These are phyloP conservation scores for Phytophthora idaei DNA, from an alignment of 352 stramenopile genomes.

Conservation along the genomic window DNA sequence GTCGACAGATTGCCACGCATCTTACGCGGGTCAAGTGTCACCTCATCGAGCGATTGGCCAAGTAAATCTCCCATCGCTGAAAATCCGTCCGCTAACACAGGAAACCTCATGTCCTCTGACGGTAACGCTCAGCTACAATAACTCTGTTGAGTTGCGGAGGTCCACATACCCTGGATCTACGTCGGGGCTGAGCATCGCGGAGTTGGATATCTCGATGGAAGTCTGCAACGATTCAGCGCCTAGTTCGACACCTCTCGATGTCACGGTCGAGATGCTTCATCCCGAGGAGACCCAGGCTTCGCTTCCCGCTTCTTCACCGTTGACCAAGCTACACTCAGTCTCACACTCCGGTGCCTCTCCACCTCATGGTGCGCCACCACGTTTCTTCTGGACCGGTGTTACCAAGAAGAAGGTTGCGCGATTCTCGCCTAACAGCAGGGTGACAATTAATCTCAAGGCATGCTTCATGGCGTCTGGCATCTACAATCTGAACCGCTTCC, in stretches of 20 bases:
- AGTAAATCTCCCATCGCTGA: conserved; percentile 64
- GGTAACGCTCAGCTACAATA: conserved; percentile 67
- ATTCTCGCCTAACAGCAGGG: conserved; percentile 52
- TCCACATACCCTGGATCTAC: conserved; percentile 13
- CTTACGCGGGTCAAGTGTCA: conserved; percentile 24
- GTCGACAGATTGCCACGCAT: conserved; percentile 46
- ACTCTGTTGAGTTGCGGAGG: conserved; percentile 40
- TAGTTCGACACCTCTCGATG: conserved; percentile 66
- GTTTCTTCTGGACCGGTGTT: conserved; percentile 83
- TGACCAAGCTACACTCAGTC: conserved; percentile 39
- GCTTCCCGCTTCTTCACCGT: conserved; percentile 15
- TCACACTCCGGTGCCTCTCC: conserved; percentile 20
- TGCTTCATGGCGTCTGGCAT: conserved; percentile 77
- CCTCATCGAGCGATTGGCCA: conserved; percentile 53
- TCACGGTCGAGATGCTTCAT: conserved; percentile 81
- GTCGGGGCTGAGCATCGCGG: conserved; percentile 46
- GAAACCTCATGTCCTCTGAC: conserved; percentile 65
- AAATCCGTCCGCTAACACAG: conserved; percentile 56
- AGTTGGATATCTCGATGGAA: conserved; percentile 78
- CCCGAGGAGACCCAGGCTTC: conserved; percentile 64
- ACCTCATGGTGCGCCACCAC: conserved; percentile 42
- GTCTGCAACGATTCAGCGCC: conserved; percentile 67
- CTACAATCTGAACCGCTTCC: conserved; percentile 87
- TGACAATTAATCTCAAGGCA: conserved; percentile 66
- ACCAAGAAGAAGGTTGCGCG: conserved; percentile 70